Base-by-base conservation (phyloP, 495 filamentous ascomycete genomes). In the Daldinia decipiens region DNA sequence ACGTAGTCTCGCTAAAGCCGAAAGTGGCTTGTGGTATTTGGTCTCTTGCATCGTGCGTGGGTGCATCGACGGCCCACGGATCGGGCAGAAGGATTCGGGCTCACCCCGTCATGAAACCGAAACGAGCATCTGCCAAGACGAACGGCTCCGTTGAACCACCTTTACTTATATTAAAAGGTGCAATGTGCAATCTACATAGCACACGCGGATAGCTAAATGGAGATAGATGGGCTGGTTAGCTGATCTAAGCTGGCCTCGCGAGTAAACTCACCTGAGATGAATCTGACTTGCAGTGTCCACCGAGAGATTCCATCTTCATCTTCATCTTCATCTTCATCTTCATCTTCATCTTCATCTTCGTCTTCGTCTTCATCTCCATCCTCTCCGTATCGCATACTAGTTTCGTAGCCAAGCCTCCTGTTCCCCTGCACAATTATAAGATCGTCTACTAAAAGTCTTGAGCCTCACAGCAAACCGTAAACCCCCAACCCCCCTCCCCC, bases 61-160 rank as follows among this genome's bases (percentile, higher is more conserved):
- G 12, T 24, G 21, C 21, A 24, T 34, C 52, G 52, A 55, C 29
- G 0, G 24, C n/a, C 54, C 36, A 47, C 43, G 43, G 43, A 47
- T 47, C 43, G 43, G 54, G 27, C 36, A 45, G 70, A 56, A 72
- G 70, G 70, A 72, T 72, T 65, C 70, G 58, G 45, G 50, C 47
- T 56, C 24, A 31, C 29, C 52, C 52, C 39, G 62, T 43, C 45
- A 45, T 61, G 65, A 72, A 72, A 72, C 70, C 59, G 70, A 68
- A 72, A 65, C 65, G 61, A 65, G 64, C 65, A 47, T 60, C 40
- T 52, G 70, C 65, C 70, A 68, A 72, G 65, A 58, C 24, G 24
- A 43, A 12, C 29, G 27, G 27, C 7, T 24, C 54, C 9, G 31
- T 29, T 57, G n/a, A 40, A 58, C 27, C 52, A 40, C 29, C 62